Percentiles rank a stretch among this genome's conserved stretches.
Conservation (phyloP, 495 filamentous ascomycete genomes). For the Annulohypoxylon stygium region DNA sequence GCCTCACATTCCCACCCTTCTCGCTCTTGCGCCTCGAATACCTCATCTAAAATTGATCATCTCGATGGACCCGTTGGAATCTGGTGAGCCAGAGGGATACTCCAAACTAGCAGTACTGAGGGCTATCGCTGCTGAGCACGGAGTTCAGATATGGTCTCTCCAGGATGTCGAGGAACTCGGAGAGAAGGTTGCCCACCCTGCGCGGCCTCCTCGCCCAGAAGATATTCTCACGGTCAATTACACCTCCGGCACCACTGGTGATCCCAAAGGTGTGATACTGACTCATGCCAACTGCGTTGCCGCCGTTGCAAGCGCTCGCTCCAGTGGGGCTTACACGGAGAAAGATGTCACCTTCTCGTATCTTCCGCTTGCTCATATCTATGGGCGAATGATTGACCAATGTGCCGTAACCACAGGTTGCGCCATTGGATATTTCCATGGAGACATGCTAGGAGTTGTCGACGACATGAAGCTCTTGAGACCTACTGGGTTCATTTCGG, state of each 20-base stretch:
- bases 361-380: slow-evolving; percentile 95
- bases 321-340: slow-evolving; percentile 60
- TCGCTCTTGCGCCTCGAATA: slow-evolving; percentile 83
- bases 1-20: slow-evolving; percentile 84
- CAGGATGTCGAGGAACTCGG: slow-evolving; percentile 82
- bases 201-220: slow-evolving; percentile 76
- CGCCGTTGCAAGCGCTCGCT: slow-evolving; percentile 70
- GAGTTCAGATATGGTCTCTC: slow-evolving; percentile 82
- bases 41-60: slow-evolving; percentile 91
- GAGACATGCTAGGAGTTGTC: slow-evolving; percentile 85
- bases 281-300: slow-evolving; percentile 86
- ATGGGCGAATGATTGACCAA: slow-evolving; percentile 86
- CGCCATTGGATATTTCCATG: slow-evolving; percentile 93
- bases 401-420: slow-evolving; percentile 76
- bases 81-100: slow-evolving; percentile 79
- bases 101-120: slow-evolving; percentile 84
- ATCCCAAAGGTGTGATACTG: slow-evolving; percentile 92
- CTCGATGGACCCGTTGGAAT: slow-evolving; percentile 86
- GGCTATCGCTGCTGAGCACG: slow-evolving; percentile 76
- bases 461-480: slow-evolving; percentile 91
- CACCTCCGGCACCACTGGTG: slow-evolving; percentile 94
- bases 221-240: slow-evolving; percentile 97
- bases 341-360: slow-evolving; percentile 83
- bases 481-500: slow-evolving; percentile 87
- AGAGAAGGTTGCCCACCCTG: slow-evolving; percentile 71